Evolutionary conservation across 352 stramenopile genomes (phyloP).

Genomic region (Phytopythium boreale): DNA sequence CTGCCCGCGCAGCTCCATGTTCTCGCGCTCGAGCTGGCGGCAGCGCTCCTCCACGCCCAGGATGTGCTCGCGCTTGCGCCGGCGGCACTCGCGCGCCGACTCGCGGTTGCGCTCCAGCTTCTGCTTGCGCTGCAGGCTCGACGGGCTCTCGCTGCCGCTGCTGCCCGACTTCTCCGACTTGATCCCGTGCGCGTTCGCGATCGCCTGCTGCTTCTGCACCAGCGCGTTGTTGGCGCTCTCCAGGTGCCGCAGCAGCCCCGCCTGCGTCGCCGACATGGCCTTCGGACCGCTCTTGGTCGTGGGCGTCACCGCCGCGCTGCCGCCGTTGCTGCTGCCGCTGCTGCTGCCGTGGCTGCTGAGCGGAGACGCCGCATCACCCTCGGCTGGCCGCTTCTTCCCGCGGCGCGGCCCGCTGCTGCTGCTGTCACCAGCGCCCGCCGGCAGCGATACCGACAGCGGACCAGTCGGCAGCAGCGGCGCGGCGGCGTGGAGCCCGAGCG

Average conservation of each 20-base stretch:
- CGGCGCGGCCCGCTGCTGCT: slow-evolving; percentile 17
- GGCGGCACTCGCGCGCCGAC: slow-evolving; percentile 87
- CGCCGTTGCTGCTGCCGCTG: not conserved
- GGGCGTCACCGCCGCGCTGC: slow-evolving; percentile 3
- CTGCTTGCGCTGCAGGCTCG: slow-evolving; percentile 65
- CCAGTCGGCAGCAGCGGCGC: slow-evolving; percentile 22
- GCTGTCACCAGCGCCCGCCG: slow-evolving; percentile 14
- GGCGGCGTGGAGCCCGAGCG: slow-evolving; percentile 32
- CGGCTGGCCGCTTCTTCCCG: slow-evolving; percentile 49
- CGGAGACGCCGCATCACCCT: slow-evolving; percentile 27
- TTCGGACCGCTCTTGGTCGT: slow-evolving; percentile 24
- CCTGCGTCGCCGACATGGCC: slow-evolving; percentile 50
- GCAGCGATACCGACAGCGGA: slow-evolving; percentile 19
- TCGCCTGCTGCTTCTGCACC: slow-evolving; percentile 53
- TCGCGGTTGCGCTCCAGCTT: slow-evolving; percentile 92
- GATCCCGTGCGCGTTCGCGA: slow-evolving; percentile 11
- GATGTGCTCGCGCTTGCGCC: slow-evolving; percentile 88
- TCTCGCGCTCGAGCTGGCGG: slow-evolving; percentile 84
- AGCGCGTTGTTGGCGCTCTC: slow-evolving; percentile 73
- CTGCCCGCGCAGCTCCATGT: slow-evolving; percentile 90
- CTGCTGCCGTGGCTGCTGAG: not conserved
- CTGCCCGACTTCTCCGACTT: slow-evolving; percentile 56
- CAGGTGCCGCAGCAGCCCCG: slow-evolving; percentile 62
- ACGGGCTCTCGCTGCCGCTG: slow-evolving; percentile 54
- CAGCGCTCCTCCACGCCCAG: slow-evolving; percentile 75